phyloP scores from a whole-genome alignment of 2,329 filamentous ascomycete species.

The Neobulgaria alba region DNA sequence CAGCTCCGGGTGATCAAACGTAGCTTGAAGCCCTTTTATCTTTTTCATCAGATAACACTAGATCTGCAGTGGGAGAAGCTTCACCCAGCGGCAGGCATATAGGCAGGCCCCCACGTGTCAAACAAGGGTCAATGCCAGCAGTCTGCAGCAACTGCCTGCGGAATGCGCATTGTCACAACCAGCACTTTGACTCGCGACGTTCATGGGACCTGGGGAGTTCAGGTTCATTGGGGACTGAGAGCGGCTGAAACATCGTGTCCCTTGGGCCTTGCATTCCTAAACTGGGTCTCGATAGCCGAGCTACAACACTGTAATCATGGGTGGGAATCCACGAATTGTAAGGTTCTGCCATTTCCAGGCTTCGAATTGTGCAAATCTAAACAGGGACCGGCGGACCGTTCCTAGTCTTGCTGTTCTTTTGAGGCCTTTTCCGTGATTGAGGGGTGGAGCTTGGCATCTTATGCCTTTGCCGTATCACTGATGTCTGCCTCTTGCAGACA shows the following conservation, averaged over 20 bases:
- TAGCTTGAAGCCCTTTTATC: conserved; percentile 3
- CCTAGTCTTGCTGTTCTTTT: conserved; percentile 8
- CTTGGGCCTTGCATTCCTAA: conserved; percentile 11
- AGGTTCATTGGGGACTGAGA: conserved; percentile 21
- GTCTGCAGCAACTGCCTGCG: too few relatives aligned
- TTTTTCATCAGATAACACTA: conserved; percentile 14
- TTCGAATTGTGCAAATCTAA: neutral
- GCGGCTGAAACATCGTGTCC: conserved; percentile 21
- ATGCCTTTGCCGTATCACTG: conserved; percentile 12
- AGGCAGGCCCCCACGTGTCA: neutral
- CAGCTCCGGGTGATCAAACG: conserved; percentile 19
- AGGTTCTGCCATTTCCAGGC: too few relatives aligned
- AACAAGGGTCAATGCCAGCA: neutral
- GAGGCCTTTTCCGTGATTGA: conserved; percentile 5
- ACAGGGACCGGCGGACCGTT: conserved; percentile 8
- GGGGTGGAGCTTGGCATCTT: conserved; percentile 13
- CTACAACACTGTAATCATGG: neutral
- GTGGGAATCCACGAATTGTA: neutral
- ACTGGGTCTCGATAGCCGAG: conserved; percentile 10
- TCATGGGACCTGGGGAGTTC: too few relatives aligned
- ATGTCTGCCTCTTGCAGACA: too few relatives aligned
- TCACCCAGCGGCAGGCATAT: neutral
- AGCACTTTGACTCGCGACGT: conserved; percentile 10
- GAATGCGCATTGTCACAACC: conserved; percentile 7
- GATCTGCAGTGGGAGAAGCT: conserved; percentile 10